A percentile compares a stretch with the other conserved stretches of the same genome.
Evolutionary conservation across 345 rosid species (phyloP).

Genomic region (Aegle marmelos): DNA sequence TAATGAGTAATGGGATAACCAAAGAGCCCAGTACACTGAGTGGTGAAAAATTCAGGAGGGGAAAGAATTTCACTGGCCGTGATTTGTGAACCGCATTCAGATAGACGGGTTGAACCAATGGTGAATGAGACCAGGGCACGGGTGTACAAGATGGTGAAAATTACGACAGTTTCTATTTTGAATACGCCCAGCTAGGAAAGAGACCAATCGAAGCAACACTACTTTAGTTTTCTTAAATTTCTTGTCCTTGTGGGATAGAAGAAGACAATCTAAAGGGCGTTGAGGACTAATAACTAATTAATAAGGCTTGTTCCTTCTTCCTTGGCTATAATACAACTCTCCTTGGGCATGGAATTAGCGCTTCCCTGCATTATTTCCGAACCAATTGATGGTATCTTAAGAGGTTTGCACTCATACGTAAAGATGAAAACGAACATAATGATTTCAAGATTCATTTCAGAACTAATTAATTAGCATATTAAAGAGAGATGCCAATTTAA

Average conservation of each 20-base stretch:
- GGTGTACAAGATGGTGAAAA: slow-evolving; percentile 43
- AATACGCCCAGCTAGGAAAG: slow-evolving; percentile 45
- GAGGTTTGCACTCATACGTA: not conserved
- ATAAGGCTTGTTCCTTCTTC: no score
- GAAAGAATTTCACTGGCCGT: slow-evolving; percentile 50
- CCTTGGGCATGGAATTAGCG: no score
- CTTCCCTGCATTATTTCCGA: no score
- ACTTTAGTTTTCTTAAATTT: slow-evolving; percentile 4
- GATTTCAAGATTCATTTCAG: not conserved
- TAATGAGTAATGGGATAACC: not conserved
- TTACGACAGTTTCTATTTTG: slow-evolving; percentile 35
- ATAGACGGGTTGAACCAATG: slow-evolving; percentile 36
- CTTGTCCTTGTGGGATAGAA: no score
- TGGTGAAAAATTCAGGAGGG: slow-evolving; percentile 43
- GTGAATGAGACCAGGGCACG: slow-evolving; percentile 42
- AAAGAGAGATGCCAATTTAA: not conserved
- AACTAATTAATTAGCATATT: no score
- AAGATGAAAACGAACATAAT: not conserved
- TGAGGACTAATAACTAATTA: no score
- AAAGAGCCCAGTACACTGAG: slow-evolving; percentile 56
- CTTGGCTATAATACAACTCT: no score
- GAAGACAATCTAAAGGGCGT: no score
- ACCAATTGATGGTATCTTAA: not conserved
- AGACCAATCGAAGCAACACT: slow-evolving; percentile 50
- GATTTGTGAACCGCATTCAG: slow-evolving; percentile 37